A percentile compares a stretch with the other conserved stretches of the same genome.
Evolutionary conservation across 371 early-diverging fungal genomes (phyloP).

Genomic region (Lichtheimia ramosa): DNA sequence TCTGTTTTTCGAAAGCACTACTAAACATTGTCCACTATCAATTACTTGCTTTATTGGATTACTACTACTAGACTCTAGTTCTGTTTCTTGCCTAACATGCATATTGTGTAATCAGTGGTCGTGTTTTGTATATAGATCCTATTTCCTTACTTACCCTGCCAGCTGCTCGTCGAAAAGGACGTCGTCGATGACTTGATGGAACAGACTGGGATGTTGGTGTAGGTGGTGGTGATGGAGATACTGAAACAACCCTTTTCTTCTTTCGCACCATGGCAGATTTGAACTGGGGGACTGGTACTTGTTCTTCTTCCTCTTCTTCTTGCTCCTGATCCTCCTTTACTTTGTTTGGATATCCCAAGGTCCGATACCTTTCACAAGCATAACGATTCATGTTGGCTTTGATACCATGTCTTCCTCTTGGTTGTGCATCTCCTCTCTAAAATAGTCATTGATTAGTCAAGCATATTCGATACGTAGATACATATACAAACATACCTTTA

Average conservation of each 20-base stretch:
- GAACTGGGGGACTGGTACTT: not conserved
- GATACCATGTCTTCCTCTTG: constrained; percentile 5
- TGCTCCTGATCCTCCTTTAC: not conserved
- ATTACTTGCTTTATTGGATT: no score
- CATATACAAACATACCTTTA: not conserved
- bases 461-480: no score
- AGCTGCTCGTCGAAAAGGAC: not conserved
- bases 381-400: constrained; percentile 7
- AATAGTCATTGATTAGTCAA: no score
- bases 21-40: no score
- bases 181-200: not conserved
- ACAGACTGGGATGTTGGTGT: not conserved
- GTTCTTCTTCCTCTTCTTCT: not conserved
- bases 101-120: no score
- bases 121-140: no score
- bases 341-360: not conserved
- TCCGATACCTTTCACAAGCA: constrained; percentile 6
- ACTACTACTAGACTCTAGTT: no score
- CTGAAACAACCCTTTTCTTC: not conserved
- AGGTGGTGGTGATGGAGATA: not conserved
- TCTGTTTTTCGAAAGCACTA: no score
- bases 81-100: no score
- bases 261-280: not conserved
- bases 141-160: not conserved
- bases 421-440: constrained; percentile 6